A percentile compares a stretch with the other conserved stretches of the same genome.
These are phyloP conservation scores for Mycena leptocephala DNA, from an alignment of 768 basidiomycete genomes.

Conservation along the genomic window DNA sequence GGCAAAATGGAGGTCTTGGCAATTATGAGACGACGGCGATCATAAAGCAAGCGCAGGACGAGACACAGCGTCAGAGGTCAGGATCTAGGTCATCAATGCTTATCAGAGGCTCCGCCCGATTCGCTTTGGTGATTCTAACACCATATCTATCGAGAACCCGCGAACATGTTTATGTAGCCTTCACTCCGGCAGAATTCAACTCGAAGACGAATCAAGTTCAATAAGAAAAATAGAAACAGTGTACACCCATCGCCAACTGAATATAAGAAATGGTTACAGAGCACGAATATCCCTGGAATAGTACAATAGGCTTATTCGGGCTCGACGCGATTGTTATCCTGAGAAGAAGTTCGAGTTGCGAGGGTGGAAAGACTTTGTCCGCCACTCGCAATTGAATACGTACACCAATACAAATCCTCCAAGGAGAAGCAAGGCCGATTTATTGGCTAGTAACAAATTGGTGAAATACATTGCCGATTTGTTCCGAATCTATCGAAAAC, in stretches of 20 bases:
- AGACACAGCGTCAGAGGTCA: neutral
- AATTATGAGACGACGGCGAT: neutral
- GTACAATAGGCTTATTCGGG: no score
- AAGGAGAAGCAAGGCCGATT: neutral
- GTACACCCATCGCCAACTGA: neutral
- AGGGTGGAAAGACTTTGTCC: neutral
- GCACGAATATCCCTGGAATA: neutral
- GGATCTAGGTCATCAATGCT: neutral
- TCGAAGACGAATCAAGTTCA: neutral
- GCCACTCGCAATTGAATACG: neutral
- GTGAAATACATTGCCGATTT: no score
- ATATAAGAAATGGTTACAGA: neutral
- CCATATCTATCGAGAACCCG: neutral
- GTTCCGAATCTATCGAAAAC: neutral
- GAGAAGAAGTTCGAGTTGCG: neutral
- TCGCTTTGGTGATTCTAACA: neutral
- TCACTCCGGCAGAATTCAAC: neutral
- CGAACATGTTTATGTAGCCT: neutral
- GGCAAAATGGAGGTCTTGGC: neutral
- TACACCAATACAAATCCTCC: neutral
- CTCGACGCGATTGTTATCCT: neutral
- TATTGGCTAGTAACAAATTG: neutral
- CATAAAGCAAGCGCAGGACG: neutral
- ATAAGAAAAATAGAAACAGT: neutral
- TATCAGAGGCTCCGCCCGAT: neutral